Evolutionary conservation across 2,329 filamentous ascomycete genomes (phyloP), one percentile per base, ranked within the genome.

Genomic region (Zelopaecilomyces penicillatus): DNA sequence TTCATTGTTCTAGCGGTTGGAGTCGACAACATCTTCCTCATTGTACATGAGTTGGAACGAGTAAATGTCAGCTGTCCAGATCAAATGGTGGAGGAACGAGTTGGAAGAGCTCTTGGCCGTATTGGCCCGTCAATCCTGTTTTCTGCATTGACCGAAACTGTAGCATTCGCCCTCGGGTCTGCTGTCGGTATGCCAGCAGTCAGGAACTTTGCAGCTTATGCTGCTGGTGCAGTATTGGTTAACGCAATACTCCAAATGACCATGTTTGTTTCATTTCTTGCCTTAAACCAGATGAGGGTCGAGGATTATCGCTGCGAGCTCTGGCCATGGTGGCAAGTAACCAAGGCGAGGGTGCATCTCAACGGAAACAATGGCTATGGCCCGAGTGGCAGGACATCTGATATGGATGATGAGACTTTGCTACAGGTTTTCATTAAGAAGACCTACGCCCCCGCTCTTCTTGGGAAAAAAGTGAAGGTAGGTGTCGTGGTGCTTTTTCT

Each of bases 121-220:
- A 98, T 98, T 82, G 93, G 93, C 0, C 93, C 93, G 3, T 97
- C 91, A 1, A 97, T 98, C 43, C 75, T 98, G 12, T 82, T 98
- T 35, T 97, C 93, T 6, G 91, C 90, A n/a, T 75, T 87, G 31
- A 96, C 91, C 0, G 93, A 98, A 64, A 98, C 91, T 0, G 82
- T 90, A 27, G 90, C 91, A 2, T 98, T 98, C 63, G 84, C 89
- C 2, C 75, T 98, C 8, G 93, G 93, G 9, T 86, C 88, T 36
- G 91, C 93, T 49, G 94, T 96, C 5, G 90, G 90, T 40, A 98
- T 98, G 93, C 93, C 94, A 11, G 93, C 93, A 2, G 94, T 98
- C 37, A 82, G 89, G 50, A 98, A 98, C 65, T 98, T 98, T 65
- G 94, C 93, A 11, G 83, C 91, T 3, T 98, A 98, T 61, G 93